phyloP scores from a whole-genome alignment of 1,139 yeast genomes.

The Hemisphaericaspora xylanilytica region DNA sequence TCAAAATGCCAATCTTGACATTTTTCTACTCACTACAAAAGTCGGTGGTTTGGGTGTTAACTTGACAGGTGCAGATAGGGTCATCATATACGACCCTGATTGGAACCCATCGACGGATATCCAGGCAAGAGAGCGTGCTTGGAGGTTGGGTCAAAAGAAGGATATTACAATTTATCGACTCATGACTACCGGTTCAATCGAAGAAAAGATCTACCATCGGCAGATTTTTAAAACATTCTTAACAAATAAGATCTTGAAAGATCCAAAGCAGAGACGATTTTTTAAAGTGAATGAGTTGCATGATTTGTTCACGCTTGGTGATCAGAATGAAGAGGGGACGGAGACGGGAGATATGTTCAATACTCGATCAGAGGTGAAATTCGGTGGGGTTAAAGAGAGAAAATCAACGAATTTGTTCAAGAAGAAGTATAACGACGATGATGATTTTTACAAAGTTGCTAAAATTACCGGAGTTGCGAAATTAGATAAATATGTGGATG shows the following conservation, averaged over 20 bases:
- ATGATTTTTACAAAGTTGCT: slow-evolving; percentile 56
- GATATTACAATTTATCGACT: slow-evolving; percentile 91
- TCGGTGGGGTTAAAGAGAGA: slow-evolving; percentile 28
- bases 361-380: slow-evolving; percentile 50
- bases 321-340: slow-evolving; percentile 63
- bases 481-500: slow-evolving; percentile 49
- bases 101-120: slow-evolving; percentile 99
- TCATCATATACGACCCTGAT: slow-evolving; percentile 93
- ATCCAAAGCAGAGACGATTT: slow-evolving; percentile 90
- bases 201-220: slow-evolving; percentile 93
- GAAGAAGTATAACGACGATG: slow-evolving; percentile 40
- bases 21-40: slow-evolving; percentile 84
- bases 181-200: slow-evolving; percentile 94
- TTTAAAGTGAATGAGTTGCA: slow-evolving; percentile 90
- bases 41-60: slow-evolving; percentile 97
- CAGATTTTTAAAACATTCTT: slow-evolving; percentile 94
- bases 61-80: slow-evolving; percentile 92
- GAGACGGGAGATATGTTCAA: slow-evolving; percentile 64
- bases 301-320: slow-evolving; percentile 84
- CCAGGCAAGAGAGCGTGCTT: slow-evolving; percentile 95
- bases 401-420: slow-evolving; percentile 22
- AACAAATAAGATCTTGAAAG: slow-evolving; percentile 90
- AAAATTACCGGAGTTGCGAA: slow-evolving; percentile 54
- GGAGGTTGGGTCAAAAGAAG: slow-evolving; percentile 93
- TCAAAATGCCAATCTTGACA: slow-evolving; percentile 50